A percentile compares a stretch with the other conserved stretches of the same genome.
phyloP scores from a whole-genome alignment of 768 basidiomycete species.

The Collybia sordida region DNA sequence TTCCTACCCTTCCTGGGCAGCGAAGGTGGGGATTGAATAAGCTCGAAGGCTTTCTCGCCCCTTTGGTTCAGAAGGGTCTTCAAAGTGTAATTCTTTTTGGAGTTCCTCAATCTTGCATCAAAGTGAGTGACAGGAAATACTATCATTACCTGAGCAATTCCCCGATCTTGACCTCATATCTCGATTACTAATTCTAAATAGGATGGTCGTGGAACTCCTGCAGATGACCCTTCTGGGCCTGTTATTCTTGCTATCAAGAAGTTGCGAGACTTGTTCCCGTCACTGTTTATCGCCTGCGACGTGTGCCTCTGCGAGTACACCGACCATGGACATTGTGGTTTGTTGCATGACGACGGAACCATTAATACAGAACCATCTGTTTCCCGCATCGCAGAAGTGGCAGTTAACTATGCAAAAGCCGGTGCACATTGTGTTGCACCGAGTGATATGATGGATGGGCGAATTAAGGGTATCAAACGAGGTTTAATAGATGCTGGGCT shows the following conservation, averaged over 20 bases:
- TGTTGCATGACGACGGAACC: slow-evolving; percentile 69
- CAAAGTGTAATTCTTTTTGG: slow-evolving; percentile 93
- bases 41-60: slow-evolving; percentile 82
- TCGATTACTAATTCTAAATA: slow-evolving; percentile 26
- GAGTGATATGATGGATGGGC: slow-evolving; percentile 99
- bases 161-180: background rate
- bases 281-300: slow-evolving; percentile 87
- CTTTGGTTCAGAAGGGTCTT: slow-evolving; percentile 88
- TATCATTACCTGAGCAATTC: slow-evolving; percentile 1
- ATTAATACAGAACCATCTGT: slow-evolving; percentile 81
- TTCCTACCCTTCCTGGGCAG: slow-evolving; percentile 81
- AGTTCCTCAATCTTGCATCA: slow-evolving; percentile 77
- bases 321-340: slow-evolving; percentile 94
- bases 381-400: slow-evolving; percentile 88
- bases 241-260: slow-evolving; percentile 91
- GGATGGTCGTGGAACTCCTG: slow-evolving; percentile 83
- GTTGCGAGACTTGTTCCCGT: slow-evolving; percentile 75
- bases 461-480: slow-evolving; percentile 87
- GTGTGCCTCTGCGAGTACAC: slow-evolving; percentile 99
- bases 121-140: slow-evolving; percentile 43
- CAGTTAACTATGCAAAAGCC: slow-evolving; percentile 87
- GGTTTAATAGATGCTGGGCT: slow-evolving; percentile 79
- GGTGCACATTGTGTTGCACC: slow-evolving; percentile 99
- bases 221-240: slow-evolving; percentile 87
- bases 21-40: slow-evolving; percentile 94